phyloP scores from a whole-genome alignment of 345 rosid genomes.

The Corchorus capsularis region DNA sequence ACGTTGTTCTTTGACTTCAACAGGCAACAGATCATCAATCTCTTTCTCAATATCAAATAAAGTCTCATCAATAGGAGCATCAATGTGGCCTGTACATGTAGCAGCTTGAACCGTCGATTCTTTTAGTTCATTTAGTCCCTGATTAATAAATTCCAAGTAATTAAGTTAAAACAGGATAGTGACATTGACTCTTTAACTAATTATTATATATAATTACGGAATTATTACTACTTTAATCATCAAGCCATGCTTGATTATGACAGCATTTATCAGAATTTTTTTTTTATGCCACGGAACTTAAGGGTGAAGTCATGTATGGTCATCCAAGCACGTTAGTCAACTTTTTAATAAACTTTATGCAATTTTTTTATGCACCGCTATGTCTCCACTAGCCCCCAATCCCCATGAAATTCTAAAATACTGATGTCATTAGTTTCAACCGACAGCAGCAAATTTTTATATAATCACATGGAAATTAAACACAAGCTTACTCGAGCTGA shows the following conservation, averaged over 20 bases:
- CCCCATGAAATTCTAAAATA: neutral
- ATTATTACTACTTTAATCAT: neutral
- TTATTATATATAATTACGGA: neutral
- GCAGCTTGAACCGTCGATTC: slow-evolving; percentile 76
- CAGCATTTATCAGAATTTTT: neutral
- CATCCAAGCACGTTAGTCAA: slow-evolving; percentile 7
- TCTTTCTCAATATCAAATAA: slow-evolving; percentile 79
- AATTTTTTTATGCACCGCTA: neutral
- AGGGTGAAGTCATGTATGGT: slow-evolving; percentile 14
- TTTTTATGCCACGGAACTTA: neutral
- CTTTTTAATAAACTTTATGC: neutral
- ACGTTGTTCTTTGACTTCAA: slow-evolving; percentile 84
- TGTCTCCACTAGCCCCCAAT: neutral
- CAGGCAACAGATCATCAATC: slow-evolving; percentile 75
- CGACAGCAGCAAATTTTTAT: neutral
- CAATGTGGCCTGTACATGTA: slow-evolving; percentile 55
- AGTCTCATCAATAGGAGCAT: slow-evolving; percentile 73
- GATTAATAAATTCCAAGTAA: slow-evolving; percentile 13
- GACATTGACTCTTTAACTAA: neutral
- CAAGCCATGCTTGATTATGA: neutral
- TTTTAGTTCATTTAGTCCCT: slow-evolving; percentile 73
- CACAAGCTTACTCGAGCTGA: slow-evolving; percentile 33
- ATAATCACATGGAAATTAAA: neutral
- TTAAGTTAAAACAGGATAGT: neutral
- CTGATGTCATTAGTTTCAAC: neutral